A percentile compares a stretch with the other conserved stretches of the same genome.
Conservation (phyloP, 148 eudicot genomes). For the Silene uniflora region DNA sequence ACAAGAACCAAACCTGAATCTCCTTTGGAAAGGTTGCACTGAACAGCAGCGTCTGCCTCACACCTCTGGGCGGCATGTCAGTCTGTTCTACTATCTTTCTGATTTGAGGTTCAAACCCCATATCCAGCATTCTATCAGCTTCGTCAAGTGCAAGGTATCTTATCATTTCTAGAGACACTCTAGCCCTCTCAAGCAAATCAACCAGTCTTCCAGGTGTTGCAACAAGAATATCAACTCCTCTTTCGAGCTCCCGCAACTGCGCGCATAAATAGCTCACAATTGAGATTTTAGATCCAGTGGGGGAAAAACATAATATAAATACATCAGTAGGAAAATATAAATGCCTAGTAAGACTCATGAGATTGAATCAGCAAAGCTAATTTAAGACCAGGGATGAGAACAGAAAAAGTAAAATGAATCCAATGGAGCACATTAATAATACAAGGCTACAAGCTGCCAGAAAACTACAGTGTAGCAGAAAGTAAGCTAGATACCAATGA, state of each 20-base stretch:
- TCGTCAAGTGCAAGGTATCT: constrained; percentile 85
- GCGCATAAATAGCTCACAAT: constrained; percentile 20
- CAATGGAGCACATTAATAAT: neutral
- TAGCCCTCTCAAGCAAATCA: constrained; percentile 82
- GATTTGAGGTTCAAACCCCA: constrained; percentile 96
- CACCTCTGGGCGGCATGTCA: constrained; percentile 79
- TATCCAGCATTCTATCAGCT: constrained; percentile 91
- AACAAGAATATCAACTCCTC: constrained; percentile 90
- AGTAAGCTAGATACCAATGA: neutral
- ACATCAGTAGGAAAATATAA: neutral
- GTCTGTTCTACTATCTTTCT: constrained; percentile 94
- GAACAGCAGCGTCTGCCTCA: constrained; percentile 81
- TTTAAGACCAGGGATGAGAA: neutral
- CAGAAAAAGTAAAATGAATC: neutral
- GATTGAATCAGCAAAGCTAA: neutral
- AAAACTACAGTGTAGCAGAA: neutral
- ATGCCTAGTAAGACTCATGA: neutral
- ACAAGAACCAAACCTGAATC: constrained; percentile 60
- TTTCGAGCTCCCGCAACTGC: constrained; percentile 77
- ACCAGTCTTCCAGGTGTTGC: constrained; percentile 94
- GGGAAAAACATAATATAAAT: neutral
- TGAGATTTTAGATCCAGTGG: neutral
- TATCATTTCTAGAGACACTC: constrained; percentile 63
- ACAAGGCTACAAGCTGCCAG: neutral
- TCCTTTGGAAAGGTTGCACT: constrained; percentile 96